A percentile compares a stretch with the other conserved stretches of the same genome.
These are phyloP conservation scores for Suillus americanus DNA, from an alignment of 768 basidiomycete species.

Conservation along the genomic window DNA sequence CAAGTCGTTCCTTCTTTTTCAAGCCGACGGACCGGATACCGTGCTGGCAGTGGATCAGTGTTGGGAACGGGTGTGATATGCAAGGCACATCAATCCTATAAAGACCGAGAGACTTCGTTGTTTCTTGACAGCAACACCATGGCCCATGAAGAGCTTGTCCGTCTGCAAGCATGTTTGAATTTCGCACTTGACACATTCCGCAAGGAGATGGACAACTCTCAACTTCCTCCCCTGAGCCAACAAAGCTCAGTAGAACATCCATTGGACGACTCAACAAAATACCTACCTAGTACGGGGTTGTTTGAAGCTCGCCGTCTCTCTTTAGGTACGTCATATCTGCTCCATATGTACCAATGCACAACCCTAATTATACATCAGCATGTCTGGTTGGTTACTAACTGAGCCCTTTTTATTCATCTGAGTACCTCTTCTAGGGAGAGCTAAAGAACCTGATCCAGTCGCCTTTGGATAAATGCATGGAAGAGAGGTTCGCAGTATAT, in stretches of 20 bases:
- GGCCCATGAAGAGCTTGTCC: conserved; percentile 1
- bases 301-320: conserved; percentile 7
- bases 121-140: background rate
- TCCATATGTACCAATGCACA: too few species aligned
- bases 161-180: conserved; percentile 1
- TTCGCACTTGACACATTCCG: conserved; percentile 1
- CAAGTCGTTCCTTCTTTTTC: background rate
- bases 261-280: background rate
- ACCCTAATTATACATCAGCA: background rate
- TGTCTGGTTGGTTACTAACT: background rate
- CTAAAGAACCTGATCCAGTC: conserved; percentile 3
- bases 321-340: background rate
- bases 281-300: background rate
- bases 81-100: background rate
- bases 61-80: background rate
- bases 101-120: background rate
- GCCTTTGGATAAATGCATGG: conserved; percentile 5
- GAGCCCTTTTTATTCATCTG: background rate
- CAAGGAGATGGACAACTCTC: background rate
- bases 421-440: conserved; percentile 4
- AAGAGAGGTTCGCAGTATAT: conserved; percentile 12
- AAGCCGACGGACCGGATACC: background rate
- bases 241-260: conserved; percentile 1
- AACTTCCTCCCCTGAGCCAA: background rate
- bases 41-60: background rate